Evolutionary conservation across 1,139 yeast genomes (phyloP).

Genomic region (Suhomyces maxii): DNA sequence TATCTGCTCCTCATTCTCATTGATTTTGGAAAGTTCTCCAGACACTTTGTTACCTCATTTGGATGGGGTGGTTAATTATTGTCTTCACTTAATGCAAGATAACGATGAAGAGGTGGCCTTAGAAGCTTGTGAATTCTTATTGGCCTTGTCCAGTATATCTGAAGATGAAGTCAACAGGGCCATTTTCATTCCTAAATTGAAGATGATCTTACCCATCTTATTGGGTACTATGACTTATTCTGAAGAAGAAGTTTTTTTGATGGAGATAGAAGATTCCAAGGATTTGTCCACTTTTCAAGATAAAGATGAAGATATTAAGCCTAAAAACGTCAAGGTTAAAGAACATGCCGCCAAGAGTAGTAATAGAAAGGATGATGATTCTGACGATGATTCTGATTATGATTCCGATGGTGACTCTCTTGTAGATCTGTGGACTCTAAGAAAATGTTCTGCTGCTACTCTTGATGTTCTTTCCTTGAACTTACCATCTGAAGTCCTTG

Average conservation of each 20-base stretch:
- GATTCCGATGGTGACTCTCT: conserved; percentile 64
- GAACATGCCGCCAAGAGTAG: conserved; percentile 47
- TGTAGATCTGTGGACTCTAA: conserved; percentile 79
- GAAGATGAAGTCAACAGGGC: conserved; percentile 49
- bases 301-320: conserved; percentile 83
- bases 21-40: conserved; percentile 73
- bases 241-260: conserved; percentile 71
- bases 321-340: conserved; percentile 68
- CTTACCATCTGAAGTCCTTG: conserved; percentile 67
- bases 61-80: conserved; percentile 80
- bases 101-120: conserved; percentile 73
- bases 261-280: conserved; percentile 70
- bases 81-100: conserved; percentile 75
- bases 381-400: conserved; percentile 52
- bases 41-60: conserved; percentile 79
- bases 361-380: conserved; percentile 30
- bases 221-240: conserved; percentile 85
- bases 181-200: conserved; percentile 57
- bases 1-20: conserved; percentile 77
- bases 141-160: conserved; percentile 64
- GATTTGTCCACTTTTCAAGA: conserved; percentile 72
- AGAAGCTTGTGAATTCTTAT: conserved; percentile 90
- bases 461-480: conserved; percentile 75
- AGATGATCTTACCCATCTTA: conserved; percentile 68
- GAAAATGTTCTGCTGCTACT: conserved; percentile 94